These are phyloP conservation scores for Priceomyces melissophilus DNA, from an alignment of 805 yeast genomes.

Conservation along the genomic window DNA sequence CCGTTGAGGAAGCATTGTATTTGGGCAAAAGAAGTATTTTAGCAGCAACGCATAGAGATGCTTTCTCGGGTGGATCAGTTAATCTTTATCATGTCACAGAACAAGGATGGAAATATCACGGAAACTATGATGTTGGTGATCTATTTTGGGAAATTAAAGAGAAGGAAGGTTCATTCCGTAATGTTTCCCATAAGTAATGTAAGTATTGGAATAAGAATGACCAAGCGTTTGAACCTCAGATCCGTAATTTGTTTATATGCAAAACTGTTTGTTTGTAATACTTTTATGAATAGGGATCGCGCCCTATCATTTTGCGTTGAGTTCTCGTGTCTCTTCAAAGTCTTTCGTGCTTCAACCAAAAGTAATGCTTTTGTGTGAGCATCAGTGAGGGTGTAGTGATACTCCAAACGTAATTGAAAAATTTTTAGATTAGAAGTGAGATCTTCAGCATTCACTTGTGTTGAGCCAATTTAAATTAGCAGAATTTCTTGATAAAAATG, in stretches of 20 bases:
- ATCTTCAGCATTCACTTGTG: no score
- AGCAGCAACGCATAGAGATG: slow-evolving; percentile 98
- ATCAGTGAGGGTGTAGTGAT: no score
- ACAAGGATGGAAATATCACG: slow-evolving; percentile 93
- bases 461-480: no score
- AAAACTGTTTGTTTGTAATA: no score
- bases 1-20: slow-evolving; percentile 90
- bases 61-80: slow-evolving; percentile 94
- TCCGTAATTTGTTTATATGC: no score
- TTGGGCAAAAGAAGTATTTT: slow-evolving; percentile 93
- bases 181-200: slow-evolving; percentile 39
- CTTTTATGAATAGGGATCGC: background rate
- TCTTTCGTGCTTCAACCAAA: no score
- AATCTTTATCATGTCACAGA: slow-evolving; percentile 92
- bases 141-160: slow-evolving; percentile 90
- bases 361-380: no score
- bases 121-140: slow-evolving; percentile 89
- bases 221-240: no score
- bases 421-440: no score
- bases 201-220: no score
- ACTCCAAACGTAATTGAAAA: no score
- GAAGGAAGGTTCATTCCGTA: slow-evolving; percentile 83
- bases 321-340: background rate
- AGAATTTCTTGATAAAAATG: no score
- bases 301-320: background rate